Evolutionary conservation across 2,329 filamentous ascomycete genomes (phyloP), one percentile per base, ranked within the genome.

Genomic region (Colletotrichum musicola): DNA sequence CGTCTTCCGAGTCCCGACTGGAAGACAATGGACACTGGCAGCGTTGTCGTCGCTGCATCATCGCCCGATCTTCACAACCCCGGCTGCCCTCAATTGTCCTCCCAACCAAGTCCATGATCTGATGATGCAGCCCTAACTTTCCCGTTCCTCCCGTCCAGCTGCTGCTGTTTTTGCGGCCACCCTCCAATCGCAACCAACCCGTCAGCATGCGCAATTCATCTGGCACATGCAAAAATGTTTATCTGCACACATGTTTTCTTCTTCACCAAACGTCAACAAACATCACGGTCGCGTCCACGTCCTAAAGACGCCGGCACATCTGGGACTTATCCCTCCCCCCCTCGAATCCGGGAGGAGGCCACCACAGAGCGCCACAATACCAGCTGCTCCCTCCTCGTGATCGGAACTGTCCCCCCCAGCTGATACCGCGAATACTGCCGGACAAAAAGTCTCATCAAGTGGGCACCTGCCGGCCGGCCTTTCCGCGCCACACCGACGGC

Each of bases 121-220:
- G 60, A 68, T 57, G 51, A 62, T 67, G 64, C 59, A 63, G 64
- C 64, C 64, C 60, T 67, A 35, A 42, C 38, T 64, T 56, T 55
- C 63, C 50, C 49, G 63, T 47, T 49, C 40, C 22, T 68, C 18
- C 47, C 53, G 46, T 40, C 18, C 46, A 62, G 20, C 22, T 42
- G 49, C 54, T 51, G 62, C 42, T 44, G 25, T 38, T 18, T 35
- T 49, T 25, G 20, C 20, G 18, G 47, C 35, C 25, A 35, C 16
- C 30, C 40, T 22, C 62, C 49, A 53, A 20, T 47, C 38, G 38
- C 56, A 44, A 61, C 12, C 12, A 35, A 14, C 38, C 38, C 30
- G 49, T 65, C 55, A 40, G 30, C 44, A 49, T 22, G 46, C 46
- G 14, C 12, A 30, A 38, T 62, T 6, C 16, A 40, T 22, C 40